These are phyloP conservation scores for Umbilicus rupestris DNA, from an alignment of 164 flowering plant genomes.

Conservation along the genomic window DNA sequence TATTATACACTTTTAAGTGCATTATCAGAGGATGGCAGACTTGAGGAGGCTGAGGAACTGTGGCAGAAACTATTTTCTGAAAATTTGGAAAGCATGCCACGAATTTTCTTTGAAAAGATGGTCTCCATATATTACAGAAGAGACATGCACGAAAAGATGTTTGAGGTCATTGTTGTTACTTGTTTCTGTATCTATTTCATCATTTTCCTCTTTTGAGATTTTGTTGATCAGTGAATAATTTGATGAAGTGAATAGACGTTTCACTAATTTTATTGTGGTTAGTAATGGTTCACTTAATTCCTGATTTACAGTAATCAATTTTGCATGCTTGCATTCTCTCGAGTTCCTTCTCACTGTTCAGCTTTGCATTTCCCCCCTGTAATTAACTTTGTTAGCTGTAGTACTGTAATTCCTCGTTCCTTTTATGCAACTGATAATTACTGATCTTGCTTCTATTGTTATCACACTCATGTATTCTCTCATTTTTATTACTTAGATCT, in stretches of 20 bases:
- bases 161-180: constrained; percentile 48
- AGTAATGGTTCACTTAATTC: not conserved
- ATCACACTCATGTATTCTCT: not conserved
- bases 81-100: constrained; percentile 65
- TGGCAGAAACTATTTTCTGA: constrained; percentile 53
- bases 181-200: not conserved
- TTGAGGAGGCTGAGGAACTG: constrained; percentile 87
- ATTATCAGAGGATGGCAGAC: constrained; percentile 69
- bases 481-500: constrained; percentile 32
- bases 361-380: not conserved
- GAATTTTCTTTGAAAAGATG: constrained; percentile 71
- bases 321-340: too few relatives aligned
- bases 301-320: too few relatives aligned
- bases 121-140: constrained; percentile 58
- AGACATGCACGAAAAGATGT: constrained; percentile 73
- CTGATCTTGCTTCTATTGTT: not conserved
- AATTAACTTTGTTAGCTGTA: not conserved
- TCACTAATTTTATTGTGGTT: not conserved
- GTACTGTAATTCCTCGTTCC: not conserved
- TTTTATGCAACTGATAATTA: not conserved
- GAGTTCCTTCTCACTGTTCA: not conserved
- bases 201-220: not conserved
- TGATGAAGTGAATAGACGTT: not conserved
- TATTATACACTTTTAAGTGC: constrained; percentile 66
- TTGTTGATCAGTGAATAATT: not conserved